Evolutionary conservation across 257 asterid species (phyloP).

Genomic region (Nicotiana benthamiana): DNA sequence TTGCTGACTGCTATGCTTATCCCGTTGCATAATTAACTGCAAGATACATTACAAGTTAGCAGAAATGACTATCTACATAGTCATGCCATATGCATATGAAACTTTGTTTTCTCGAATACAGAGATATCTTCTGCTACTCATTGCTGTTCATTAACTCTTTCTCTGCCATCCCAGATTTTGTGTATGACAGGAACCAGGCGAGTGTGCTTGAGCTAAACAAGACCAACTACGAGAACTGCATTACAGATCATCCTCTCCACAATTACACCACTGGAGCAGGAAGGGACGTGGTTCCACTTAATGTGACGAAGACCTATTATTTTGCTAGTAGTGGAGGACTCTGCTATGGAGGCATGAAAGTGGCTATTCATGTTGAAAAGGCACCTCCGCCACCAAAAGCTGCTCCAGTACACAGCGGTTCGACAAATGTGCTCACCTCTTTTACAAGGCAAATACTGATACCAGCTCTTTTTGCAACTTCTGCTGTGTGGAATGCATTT

Average conservation of each 20-base stretch:
- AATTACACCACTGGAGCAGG: conserved; percentile 87
- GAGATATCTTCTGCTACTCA: not conserved
- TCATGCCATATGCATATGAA: not conserved
- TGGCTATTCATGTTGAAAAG: conserved; percentile 48
- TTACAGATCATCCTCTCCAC: conserved; percentile 48
- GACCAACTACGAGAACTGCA: conserved; percentile 60
- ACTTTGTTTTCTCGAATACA: not conserved
- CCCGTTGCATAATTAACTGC: not conserved
- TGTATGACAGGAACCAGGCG: conserved; percentile 61
- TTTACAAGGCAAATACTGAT: conserved; percentile 33
- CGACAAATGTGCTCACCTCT: conserved; percentile 18
- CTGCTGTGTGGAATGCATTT: conserved; percentile 53
- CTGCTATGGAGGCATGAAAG: conserved; percentile 78
- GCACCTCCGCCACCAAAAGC: conserved; percentile 62
- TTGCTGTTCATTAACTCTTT: not conserved
- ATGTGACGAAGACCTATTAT: conserved; percentile 54
- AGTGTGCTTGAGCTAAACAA: conserved; percentile 77
- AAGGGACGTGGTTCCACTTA: conserved; percentile 88
- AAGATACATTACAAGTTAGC: not conserved
- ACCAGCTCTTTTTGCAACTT: conserved; percentile 52
- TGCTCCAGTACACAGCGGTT: conserved; percentile 26
- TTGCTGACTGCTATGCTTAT: not conserved
- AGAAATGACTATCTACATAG: not conserved
- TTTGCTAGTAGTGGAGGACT: conserved; percentile 80
- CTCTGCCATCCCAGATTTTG: conserved; percentile 44